These are phyloP conservation scores for Penicillium chermesinum DNA, from an alignment of 495 filamentous ascomycete genomes.

Conservation along the genomic window DNA sequence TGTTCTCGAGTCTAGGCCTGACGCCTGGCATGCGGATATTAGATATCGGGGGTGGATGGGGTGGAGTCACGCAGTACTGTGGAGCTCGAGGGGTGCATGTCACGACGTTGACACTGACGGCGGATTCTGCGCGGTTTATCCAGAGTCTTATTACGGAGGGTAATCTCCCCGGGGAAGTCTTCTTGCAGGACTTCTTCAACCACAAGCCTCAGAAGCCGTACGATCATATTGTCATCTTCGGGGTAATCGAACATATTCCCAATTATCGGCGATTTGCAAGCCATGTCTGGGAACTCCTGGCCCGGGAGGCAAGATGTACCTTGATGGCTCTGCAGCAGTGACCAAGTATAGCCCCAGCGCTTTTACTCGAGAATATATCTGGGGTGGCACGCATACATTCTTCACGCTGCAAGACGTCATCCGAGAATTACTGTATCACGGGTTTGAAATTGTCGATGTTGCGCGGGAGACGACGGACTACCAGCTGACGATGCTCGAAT, in stretches of 20 bases:
- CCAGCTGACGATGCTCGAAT: slow-evolving; percentile 16
- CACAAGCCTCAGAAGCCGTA: slow-evolving; percentile 9
- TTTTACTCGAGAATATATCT: slow-evolving; percentile 14
- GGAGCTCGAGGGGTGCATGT: slow-evolving; percentile 16
- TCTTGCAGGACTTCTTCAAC: slow-evolving; percentile 9
- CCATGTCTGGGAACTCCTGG: slow-evolving; percentile 8
- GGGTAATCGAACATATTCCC: slow-evolving; percentile 13
- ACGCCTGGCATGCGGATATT: slow-evolving; percentile 11
- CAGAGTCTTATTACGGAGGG: slow-evolving; percentile 4
- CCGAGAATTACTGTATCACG: slow-evolving; percentile 12
- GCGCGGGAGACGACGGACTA: slow-evolving; percentile 10
- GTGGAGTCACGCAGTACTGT: slow-evolving; percentile 20
- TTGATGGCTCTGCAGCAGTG: slow-evolving; percentile 17
- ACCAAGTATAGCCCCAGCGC: slow-evolving; percentile 11
- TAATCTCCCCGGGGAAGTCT: slow-evolving; percentile 8
- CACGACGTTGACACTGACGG: slow-evolving; percentile 7
- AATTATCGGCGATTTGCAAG: slow-evolving; percentile 9
- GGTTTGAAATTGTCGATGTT: slow-evolving; percentile 10
- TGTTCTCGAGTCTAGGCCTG: slow-evolving; percentile 9
- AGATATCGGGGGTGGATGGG: slow-evolving; percentile 20
- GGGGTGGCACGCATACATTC: slow-evolving; percentile 15
- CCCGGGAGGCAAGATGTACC: slow-evolving; percentile 13
- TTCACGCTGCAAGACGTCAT: slow-evolving; percentile 16
- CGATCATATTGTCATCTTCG: slow-evolving; percentile 9
- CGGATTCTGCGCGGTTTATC: slow-evolving; percentile 9